Conservation (phyloP, 2,329 filamentous ascomycete species). For the Cryphonectria naterciae region DNA sequence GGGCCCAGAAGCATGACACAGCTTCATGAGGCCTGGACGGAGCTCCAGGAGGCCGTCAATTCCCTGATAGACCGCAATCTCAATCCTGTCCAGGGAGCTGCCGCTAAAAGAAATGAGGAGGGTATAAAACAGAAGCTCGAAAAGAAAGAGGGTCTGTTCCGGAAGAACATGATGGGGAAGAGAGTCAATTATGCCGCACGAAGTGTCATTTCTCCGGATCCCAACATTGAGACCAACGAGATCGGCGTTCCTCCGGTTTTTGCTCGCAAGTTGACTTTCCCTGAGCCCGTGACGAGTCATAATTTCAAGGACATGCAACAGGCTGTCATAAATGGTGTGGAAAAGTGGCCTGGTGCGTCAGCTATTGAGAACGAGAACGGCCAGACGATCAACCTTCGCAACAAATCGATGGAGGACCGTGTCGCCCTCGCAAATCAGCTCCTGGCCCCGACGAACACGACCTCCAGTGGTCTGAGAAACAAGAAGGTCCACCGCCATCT, state of each 20-base stretch:
- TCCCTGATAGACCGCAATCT: slow-evolving; percentile 89
- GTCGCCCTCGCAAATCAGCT: slow-evolving; percentile 90
- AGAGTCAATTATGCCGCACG: slow-evolving; percentile 97
- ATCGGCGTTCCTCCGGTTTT: slow-evolving; percentile 99
- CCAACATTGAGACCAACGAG: slow-evolving; percentile 98
- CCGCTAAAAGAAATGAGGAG: slow-evolving; percentile 79
- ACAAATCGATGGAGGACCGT: slow-evolving; percentile 86
- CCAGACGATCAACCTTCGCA: slow-evolving; percentile 83
- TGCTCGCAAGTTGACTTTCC: slow-evolving; percentile 92
- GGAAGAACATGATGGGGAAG: slow-evolving; percentile 99
- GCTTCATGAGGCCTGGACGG: slow-evolving; percentile 79
- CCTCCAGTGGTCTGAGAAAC: slow-evolving; percentile 75
- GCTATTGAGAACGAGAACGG: slow-evolving; percentile 97
- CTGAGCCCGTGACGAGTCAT: slow-evolving; percentile 94
- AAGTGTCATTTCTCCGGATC: slow-evolving; percentile 97
- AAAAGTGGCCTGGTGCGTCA: slow-evolving; percentile 91
- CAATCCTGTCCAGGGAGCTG: slow-evolving; percentile 78
- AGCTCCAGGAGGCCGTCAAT: slow-evolving; percentile 88
- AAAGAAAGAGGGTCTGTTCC: slow-evolving; percentile 97
- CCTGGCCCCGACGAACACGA: slow-evolving; percentile 78
- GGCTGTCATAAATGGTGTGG: slow-evolving; percentile 90
- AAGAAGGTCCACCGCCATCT: slow-evolving; percentile 98
- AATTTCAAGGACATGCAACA: slow-evolving; percentile 96
- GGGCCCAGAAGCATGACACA: slow-evolving; percentile 45
- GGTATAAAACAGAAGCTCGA: slow-evolving; percentile 98